Percentiles rank a stretch among this genome's conserved stretches.
Conservation (phyloP, 345 rosid species). For the Brassica carinata region DNA sequence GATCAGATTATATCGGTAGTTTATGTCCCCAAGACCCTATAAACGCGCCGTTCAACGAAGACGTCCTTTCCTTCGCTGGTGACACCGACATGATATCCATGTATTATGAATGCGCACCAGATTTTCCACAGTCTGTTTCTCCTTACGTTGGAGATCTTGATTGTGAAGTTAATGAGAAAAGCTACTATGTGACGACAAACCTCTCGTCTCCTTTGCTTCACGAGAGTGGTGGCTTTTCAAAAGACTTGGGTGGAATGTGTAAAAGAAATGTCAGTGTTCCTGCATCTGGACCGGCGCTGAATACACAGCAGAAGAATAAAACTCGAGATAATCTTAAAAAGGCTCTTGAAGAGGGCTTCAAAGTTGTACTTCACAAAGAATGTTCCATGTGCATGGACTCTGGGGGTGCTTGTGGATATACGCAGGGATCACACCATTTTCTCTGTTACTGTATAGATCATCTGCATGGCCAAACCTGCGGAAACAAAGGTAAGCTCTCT, state of each 20-base stretch:
- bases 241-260: neutral
- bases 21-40: constrained; percentile 2
- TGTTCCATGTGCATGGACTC: constrained; percentile 25
- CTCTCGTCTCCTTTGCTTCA: neutral
- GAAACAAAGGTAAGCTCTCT: neutral
- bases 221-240: no score
- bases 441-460: constrained; percentile 31
- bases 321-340: neutral
- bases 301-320: rapidly evolving
- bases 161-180: neutral
- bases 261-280: constrained; percentile 20
- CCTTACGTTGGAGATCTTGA: neutral
- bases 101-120: constrained; percentile 27
- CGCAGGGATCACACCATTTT: neutral
- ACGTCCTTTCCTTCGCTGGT: neutral
- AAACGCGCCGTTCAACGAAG: constrained; percentile 15
- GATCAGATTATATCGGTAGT: no score
- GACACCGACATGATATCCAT: constrained; percentile 10
- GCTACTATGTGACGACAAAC: constrained; percentile 25
- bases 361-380: neutral
- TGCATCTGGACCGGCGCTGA: neutral
- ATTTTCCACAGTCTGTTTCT: neutral
- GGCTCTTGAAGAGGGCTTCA: constrained; percentile 40
- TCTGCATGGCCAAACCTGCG: neutral
- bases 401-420: no score